These are phyloP conservation scores for Sugiyamaella smithiae DNA, from an alignment of 805 yeast genomes.

Conservation along the genomic window DNA sequence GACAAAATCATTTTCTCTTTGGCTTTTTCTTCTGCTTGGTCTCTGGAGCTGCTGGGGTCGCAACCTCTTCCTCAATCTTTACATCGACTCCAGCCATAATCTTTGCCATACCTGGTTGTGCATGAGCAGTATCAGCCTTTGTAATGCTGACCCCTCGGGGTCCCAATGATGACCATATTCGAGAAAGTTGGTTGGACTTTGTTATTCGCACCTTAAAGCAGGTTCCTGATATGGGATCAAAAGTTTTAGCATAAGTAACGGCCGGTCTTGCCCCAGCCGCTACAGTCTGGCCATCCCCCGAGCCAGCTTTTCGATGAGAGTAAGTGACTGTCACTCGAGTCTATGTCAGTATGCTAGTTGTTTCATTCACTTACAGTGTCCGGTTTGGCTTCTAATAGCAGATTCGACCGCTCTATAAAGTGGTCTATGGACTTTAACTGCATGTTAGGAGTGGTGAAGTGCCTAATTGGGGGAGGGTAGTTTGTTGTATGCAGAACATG, in stretches of 20 bases:
- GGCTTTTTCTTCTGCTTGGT: conserved; percentile 1
- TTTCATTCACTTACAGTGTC: conserved; percentile 30
- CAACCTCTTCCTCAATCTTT: conserved; percentile 5
- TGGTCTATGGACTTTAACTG: conserved; percentile 36
- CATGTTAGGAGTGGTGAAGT: conserved; percentile 4
- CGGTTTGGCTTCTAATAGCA: conserved; percentile 45
- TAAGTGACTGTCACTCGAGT: conserved; percentile 37
- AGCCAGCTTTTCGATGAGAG: conserved; percentile 26
- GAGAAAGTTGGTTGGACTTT: conserved; percentile 69
- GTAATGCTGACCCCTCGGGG: conserved; percentile 32
- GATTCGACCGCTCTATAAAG: conserved; percentile 42
- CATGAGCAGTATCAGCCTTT: conserved; percentile 2
- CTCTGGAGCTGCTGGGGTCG: background rate
- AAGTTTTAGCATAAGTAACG: conserved; percentile 54
- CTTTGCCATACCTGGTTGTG: conserved; percentile 31
- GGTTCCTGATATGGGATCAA: conserved; percentile 62
- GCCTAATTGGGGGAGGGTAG: too few species aligned
- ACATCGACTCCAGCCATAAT: conserved; percentile 30
- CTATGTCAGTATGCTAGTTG: conserved; percentile 3
- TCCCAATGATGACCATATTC: conserved; percentile 70
- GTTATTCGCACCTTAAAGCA: conserved; percentile 56
- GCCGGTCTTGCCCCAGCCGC: conserved; percentile 31
- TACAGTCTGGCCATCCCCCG: conserved; percentile 22
- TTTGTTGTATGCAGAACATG: too few species aligned
- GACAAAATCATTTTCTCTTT: conserved; percentile 5